A percentile compares a stretch with the other conserved stretches of the same genome.
phyloP scores from a whole-genome alignment of 2,329 filamentous ascomycete species.

The Trichothecium roseum region DNA sequence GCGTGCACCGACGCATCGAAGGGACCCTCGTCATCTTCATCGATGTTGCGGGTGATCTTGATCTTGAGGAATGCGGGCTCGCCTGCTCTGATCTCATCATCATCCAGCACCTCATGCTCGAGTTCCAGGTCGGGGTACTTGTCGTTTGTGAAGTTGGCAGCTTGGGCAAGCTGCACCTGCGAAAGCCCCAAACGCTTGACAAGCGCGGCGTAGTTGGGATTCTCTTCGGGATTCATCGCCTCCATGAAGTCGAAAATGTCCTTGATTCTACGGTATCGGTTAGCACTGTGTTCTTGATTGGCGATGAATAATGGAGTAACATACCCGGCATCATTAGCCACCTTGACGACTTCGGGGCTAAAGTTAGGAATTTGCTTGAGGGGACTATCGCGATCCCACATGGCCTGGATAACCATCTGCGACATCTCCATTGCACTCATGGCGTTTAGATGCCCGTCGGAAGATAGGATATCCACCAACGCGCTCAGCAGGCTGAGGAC shows the following conservation, averaged over 20 bases:
- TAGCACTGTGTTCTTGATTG: constrained; percentile 14
- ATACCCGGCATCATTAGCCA: constrained; percentile 67
- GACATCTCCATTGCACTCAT: constrained; percentile 99
- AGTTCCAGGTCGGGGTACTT: constrained; percentile 94
- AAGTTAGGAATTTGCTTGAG: constrained; percentile 98
- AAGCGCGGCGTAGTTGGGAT: constrained; percentile 67
- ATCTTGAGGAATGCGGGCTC: constrained; percentile 75
- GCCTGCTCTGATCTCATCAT: constrained; percentile 69
- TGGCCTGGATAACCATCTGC: constrained; percentile 96
- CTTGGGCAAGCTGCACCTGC: constrained; percentile 73
- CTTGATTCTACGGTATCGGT: constrained; percentile 52
- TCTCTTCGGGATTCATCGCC: constrained; percentile 93
- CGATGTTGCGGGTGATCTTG: constrained; percentile 73
- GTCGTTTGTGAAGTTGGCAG: constrained; percentile 90
- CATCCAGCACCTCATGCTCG: constrained; percentile 76
- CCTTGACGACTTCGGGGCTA: constrained; percentile 70
- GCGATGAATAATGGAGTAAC: constrained; percentile 18
- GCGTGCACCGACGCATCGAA: constrained; percentile 81
- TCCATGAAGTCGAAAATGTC: constrained; percentile 99
- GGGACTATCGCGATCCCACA: constrained; percentile 97
- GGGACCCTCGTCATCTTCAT: constrained; percentile 51
- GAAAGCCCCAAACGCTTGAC: constrained; percentile 70
- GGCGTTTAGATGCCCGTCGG: constrained; percentile 90
- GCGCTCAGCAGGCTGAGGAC: constrained; percentile 82
- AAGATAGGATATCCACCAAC: constrained; percentile 88